Evolutionary conservation across 306 rosid genomes (phyloP), one percentile per base, ranked within the genome.

Genomic region (Quillaja saponaria): DNA sequence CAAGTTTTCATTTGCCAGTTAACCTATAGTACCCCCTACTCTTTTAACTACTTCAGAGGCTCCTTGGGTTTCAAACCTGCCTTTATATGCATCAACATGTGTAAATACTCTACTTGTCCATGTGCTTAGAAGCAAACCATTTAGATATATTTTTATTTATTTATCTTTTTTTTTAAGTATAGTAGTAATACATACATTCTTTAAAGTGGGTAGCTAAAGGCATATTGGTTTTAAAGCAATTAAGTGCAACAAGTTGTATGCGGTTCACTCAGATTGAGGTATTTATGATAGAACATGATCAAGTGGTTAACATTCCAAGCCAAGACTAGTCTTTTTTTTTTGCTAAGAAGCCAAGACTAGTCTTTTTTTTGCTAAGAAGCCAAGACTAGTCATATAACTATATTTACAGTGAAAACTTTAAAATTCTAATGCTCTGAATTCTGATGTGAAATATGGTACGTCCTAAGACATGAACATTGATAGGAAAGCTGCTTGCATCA

Each of bases 41-140:
- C 76, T 44, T 37, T 37, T 73, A 57, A 68, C 76, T 54, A 14
- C 61, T 58, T 63, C 48, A 46, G 67, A 64, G 60, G 6, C 61
- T 59, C 55, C 77, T 64, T 51, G 73, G 53, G 54, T 71, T 70
- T 62, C 68, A 81, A 62, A 46, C 66, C 69, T 61, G 55, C 74
- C 74, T 68, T 68, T 75, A 58, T 38, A 71, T 56, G 52, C 72
- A 66, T 46, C 34, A 37, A 12, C 10, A 20, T 18, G 34, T 39
- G 17, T 58, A n/a, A n/a, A n/a, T n/a, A n/a, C n/a, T n/a, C 58
- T 55, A 34, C 61, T 45, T 45, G 42, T 64, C 51, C 54, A 39
- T 69, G 77, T 76, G 62, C 61, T 19, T 12, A 38, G 39, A 50
- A 59, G 61, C 16, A 61, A 57, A 54, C 55, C 59, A 56, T 39